phyloP scores from a whole-genome alignment of 148 eudicot species.

The Silene conica region DNA sequence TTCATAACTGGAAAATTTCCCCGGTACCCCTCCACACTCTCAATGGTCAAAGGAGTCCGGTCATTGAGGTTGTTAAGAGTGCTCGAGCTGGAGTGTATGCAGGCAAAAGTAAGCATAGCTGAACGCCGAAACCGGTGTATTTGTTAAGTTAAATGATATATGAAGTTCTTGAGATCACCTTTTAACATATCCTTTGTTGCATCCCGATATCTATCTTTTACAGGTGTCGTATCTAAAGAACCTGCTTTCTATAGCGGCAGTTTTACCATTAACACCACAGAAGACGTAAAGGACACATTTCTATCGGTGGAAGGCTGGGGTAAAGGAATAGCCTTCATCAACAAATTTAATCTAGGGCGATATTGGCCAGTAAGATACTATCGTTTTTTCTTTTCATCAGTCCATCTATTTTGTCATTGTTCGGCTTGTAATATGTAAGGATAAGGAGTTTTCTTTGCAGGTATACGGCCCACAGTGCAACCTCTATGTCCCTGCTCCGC shows the following conservation, averaged over 20 bases:
- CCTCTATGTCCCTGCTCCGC: conserved; percentile 89
- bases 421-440: neutral
- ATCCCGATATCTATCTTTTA: conserved; percentile 13
- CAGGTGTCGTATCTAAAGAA: conserved; percentile 43
- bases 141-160: neutral
- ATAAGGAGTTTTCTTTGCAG: conserved; percentile 38
- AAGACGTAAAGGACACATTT: conserved; percentile 61
- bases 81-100: conserved; percentile 25
- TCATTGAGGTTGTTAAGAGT: conserved; percentile 27
- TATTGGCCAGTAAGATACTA: conserved; percentile 75
- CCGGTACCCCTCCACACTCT: conserved; percentile 52
- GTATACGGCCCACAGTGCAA: conserved; percentile 78
- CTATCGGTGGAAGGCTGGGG: conserved; percentile 81
- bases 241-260: conserved; percentile 75
- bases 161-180: conserved; percentile 1
- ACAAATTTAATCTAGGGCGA: conserved; percentile 74
- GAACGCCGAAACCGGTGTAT: conserved; percentile 15
- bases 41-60: conserved; percentile 35
- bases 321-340: conserved; percentile 86
- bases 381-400: neutral
- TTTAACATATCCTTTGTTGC: neutral
- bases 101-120: conserved; percentile 30
- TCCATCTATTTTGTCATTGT: neutral
- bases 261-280: conserved; percentile 39
- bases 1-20: conserved; percentile 76